Percentiles rank a stretch among this genome's conserved stretches.
phyloP scores from a whole-genome alignment of 2,329 filamentous ascomycete genomes.

The Grosmannia serpens region DNA sequence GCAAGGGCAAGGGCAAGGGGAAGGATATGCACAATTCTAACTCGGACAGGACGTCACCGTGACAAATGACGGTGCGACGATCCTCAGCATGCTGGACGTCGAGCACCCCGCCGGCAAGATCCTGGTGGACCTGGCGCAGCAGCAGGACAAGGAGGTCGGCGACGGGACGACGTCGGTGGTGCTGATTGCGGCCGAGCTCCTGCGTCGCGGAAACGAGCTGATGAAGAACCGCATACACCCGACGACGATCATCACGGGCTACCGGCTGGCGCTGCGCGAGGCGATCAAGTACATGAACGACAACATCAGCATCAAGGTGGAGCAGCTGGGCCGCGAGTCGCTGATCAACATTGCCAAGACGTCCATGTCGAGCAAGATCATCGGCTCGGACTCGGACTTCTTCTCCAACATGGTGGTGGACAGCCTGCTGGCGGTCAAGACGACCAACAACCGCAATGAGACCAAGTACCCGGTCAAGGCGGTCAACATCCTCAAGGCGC shows the following conservation, averaged over 20 bases:
- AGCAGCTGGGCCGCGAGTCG: slow-evolving; percentile 79
- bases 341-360: slow-evolving; percentile 94
- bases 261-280: slow-evolving; percentile 87
- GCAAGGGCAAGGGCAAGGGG: no score
- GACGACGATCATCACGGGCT: slow-evolving; percentile 97
- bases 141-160: slow-evolving; percentile 98
- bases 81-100: slow-evolving; percentile 87
- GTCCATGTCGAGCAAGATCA: slow-evolving; percentile 99
- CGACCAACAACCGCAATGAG: slow-evolving; percentile 81
- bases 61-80: slow-evolving; percentile 96
- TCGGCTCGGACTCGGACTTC: slow-evolving; percentile 90
- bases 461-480: slow-evolving; percentile 97
- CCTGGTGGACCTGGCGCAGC: slow-evolving; percentile 89
- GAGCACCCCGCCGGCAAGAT: slow-evolving; percentile 98
- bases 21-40: not conserved
- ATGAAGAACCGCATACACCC: slow-evolving; percentile 99
- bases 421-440: slow-evolving; percentile 89
- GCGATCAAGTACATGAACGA: slow-evolving; percentile 98
- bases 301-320: slow-evolving; percentile 93
- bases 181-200: slow-evolving; percentile 88
- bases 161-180: slow-evolving; percentile 98
- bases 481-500: slow-evolving; percentile 96
- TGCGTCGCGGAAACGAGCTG: slow-evolving; percentile 88
- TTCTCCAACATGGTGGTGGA: slow-evolving; percentile 97
- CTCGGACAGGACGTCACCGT: slow-evolving; percentile 76